phyloP scores from a whole-genome alignment of 202 grass and related monocot species.

The Setaria italica region DNA sequence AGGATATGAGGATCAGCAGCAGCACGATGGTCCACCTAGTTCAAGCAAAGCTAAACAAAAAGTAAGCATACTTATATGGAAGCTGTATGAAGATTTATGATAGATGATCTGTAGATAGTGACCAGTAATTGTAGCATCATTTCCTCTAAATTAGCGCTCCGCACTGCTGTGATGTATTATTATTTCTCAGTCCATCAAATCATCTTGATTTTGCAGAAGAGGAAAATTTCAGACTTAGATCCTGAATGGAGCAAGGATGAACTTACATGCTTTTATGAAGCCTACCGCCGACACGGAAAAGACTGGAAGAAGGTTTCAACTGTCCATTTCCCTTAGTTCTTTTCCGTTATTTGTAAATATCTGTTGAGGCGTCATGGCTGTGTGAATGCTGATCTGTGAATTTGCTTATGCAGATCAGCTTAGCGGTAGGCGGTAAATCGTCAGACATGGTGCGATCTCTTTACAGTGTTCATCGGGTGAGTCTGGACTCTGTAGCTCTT shows the following conservation, averaged over 20 bases:
- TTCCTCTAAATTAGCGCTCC: slow-evolving; percentile 1
- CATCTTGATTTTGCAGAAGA: slow-evolving; percentile 55
- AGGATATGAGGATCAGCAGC: slow-evolving; percentile 41
- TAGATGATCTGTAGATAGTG: slow-evolving; percentile 20
- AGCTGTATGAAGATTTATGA: slow-evolving; percentile 30
- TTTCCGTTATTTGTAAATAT: background rate
- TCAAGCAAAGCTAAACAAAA: slow-evolving; percentile 60
- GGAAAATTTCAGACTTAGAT: slow-evolving; percentile 59
- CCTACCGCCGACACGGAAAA: slow-evolving; percentile 65
- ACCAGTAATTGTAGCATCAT: slow-evolving; percentile 31
- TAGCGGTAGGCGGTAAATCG: slow-evolving; percentile 56
- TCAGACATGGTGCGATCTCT: slow-evolving; percentile 66
- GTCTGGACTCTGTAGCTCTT: slow-evolving; percentile 32
- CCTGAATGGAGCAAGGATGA: slow-evolving; percentile 72
- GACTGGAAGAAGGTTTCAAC: slow-evolving; percentile 74
- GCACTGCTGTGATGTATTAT: background rate
- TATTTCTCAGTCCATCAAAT: slow-evolving; percentile 10
- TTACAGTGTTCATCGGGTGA: slow-evolving; percentile 67
- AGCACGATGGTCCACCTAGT: slow-evolving; percentile 48
- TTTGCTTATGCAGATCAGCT: slow-evolving; percentile 57
- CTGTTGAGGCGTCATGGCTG: slow-evolving; percentile 11
- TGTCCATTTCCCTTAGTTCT: slow-evolving; percentile 1
- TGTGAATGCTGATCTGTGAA: slow-evolving; percentile 14
- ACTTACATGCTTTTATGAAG: slow-evolving; percentile 69
- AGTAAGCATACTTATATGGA: slow-evolving; percentile 48